Evolutionary conservation across 2,329 filamentous ascomycete genomes (phyloP).

Genomic region (Cytospora piceicola): DNA sequence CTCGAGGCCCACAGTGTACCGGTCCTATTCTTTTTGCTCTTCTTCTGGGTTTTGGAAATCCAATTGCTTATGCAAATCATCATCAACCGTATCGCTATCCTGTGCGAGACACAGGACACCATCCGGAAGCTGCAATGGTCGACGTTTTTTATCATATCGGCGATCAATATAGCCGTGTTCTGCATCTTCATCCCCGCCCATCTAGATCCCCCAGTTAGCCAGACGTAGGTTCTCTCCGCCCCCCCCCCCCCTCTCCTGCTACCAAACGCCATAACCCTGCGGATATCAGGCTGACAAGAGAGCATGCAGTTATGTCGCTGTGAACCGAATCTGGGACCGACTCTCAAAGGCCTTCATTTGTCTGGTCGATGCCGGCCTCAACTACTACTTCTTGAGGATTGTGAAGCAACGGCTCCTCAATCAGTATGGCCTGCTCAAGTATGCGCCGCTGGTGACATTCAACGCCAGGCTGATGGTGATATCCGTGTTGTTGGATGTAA

Average conservation of each 20-base stretch:
- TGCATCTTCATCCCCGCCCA: conserved; percentile 50
- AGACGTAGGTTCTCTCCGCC: conserved; percentile 30
- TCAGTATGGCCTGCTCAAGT: conserved; percentile 54
- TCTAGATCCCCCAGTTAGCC: conserved; percentile 42
- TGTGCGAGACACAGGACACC: conserved; percentile 46
- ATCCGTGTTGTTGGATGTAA: conserved; percentile 54
- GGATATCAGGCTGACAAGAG: no score
- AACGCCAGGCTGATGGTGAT: conserved; percentile 54
- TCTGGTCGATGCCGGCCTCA: conserved; percentile 54
- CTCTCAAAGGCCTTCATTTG: conserved; percentile 56
- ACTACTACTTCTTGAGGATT: conserved; percentile 54
- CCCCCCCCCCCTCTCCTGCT: no score
- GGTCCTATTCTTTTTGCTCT: conserved; percentile 40
- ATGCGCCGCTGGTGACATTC: conserved; percentile 53
- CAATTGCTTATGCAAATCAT: conserved; percentile 60
- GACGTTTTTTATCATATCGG: conserved; percentile 48
- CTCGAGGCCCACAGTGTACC: conserved; percentile 4
- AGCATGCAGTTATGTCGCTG: conserved; percentile 34
- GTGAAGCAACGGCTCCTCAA: conserved; percentile 52
- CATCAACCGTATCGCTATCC: conserved; percentile 56
- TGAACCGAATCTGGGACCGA: conserved; percentile 58
- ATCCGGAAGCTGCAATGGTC: conserved; percentile 51
- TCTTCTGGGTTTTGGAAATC: conserved; percentile 51
- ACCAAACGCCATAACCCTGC: no score
- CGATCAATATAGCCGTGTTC: conserved; percentile 52